Evolutionary conservation across 257 asterid species (phyloP), one percentile per base, ranked within the genome.

Genomic region (Ilex aquifolium): DNA sequence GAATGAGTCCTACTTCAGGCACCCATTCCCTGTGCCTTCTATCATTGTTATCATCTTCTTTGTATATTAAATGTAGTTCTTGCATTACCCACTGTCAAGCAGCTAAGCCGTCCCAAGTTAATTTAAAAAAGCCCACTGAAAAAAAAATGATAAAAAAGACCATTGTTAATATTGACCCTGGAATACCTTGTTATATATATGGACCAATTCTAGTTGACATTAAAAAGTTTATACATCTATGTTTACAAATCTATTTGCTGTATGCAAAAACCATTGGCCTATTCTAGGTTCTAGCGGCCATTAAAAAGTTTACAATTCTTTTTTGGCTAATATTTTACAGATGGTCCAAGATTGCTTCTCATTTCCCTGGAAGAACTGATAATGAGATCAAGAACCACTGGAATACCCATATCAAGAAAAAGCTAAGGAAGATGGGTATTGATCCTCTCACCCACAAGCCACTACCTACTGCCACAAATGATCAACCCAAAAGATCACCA

Each of bases 321-420:
- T 50, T 56, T 7, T 13, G 36, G 4, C 13, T 4, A 13, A 27
- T 55, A 36, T 2, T 69, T 50, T 65, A 30, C 73, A 91, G 98
- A 64, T 91, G 98, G 98, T 86, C 98, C 31, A 91, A 88, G 52
- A 91, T 91, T 27, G 98, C 96, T 29, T 91, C 98, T 66, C 95
- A 88, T 69, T 85, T 91, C 15, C 95, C 98, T 0, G 96, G 98
- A 56, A 77, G 98, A 74, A 91, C 98, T 0, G 98, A 91, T 68
- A 91, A 91, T 67, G 98, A 91, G 76, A 91, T 91, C 63, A 91
- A 88, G 76, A 91, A 91, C 48, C 95, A 88, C 11, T 91, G 96
- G 98, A 91, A 91, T 67, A 91, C 98, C 0, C 98, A 91, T 77
- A 86, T 91, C 52, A 91, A 91, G 73, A 88, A 91, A 56, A 88